Conservation (phyloP, 202 grass and related monocot genomes). For the Eragrostis tef region DNA sequence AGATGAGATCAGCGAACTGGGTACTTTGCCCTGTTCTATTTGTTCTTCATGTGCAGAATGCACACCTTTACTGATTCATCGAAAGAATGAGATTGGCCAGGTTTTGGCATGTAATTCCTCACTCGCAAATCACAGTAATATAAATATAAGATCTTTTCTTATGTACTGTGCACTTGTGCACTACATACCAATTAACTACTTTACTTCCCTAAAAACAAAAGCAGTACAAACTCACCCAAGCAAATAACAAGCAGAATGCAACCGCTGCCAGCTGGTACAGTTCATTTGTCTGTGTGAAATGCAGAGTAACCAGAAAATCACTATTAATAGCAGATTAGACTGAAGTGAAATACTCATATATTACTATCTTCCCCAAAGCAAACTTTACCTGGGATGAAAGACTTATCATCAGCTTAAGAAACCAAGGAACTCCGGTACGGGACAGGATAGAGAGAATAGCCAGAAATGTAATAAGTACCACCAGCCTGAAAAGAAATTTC, state of each 20-base stretch:
- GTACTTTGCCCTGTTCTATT: not conserved
- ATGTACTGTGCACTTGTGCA: not conserved
- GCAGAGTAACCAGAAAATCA: slow-evolving; percentile 43
- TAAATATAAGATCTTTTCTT: slow-evolving; percentile 19
- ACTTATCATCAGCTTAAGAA: slow-evolving; percentile 98
- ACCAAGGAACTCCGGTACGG: slow-evolving; percentile 88
- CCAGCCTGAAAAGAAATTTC: slow-evolving; percentile 68
- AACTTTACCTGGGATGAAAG: slow-evolving; percentile 88
- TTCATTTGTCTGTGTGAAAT: slow-evolving; percentile 90
- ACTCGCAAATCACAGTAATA: not conserved
- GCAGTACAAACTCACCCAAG: slow-evolving; percentile 79
- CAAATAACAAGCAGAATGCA: slow-evolving; percentile 97
- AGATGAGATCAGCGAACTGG: not conserved
- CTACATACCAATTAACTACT: not conserved
- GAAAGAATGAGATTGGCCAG: slow-evolving; percentile 15
- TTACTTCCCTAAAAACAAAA: not conserved
- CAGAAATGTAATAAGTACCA: slow-evolving; percentile 79
- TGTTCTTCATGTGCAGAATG: not conserved
- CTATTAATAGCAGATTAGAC: not conserved
- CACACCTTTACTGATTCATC: slow-evolving; percentile 2
- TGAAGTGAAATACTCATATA: not conserved
- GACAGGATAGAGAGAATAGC: slow-evolving; percentile 88
- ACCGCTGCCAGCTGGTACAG: slow-evolving; percentile 94
- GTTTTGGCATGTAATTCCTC: slow-evolving; percentile 22
- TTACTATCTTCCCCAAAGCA: slow-evolving; percentile 10